A percentile compares a stretch with the other conserved stretches of the same genome.
Conservation (phyloP, 75 land plant species). For the Ceratopteris richardii region DNA sequence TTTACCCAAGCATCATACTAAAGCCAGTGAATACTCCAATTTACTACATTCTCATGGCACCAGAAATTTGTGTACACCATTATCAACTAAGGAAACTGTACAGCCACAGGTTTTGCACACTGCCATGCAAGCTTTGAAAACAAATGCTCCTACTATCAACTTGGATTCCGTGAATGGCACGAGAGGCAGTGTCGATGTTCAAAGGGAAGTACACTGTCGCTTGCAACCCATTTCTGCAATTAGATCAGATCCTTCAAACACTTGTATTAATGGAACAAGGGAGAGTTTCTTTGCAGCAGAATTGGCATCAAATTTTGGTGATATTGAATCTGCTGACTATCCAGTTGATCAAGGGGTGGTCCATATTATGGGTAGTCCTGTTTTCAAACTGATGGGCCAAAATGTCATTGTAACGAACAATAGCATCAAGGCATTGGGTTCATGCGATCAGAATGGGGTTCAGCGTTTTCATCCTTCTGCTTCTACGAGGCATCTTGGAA, state of each 20-base stretch:
- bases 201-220: too few species aligned
- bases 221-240: background rate
- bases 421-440: constrained; percentile 1
- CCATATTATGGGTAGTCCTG: constrained; percentile 33
- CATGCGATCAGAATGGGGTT: background rate
- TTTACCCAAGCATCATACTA: too few species aligned
- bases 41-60: background rate
- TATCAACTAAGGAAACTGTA: background rate
- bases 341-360: constrained; percentile 14
- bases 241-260: background rate
- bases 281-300: too few species aligned
- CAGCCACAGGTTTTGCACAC: constrained; percentile 2
- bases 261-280: background rate
- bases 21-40: too few species aligned
- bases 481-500: background rate
- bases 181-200: too few species aligned
- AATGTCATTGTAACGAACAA: constrained; percentile 56
- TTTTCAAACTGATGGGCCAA: constrained; percentile 70
- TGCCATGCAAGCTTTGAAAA: background rate
- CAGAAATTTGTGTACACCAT: background rate
- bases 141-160: too few species aligned
- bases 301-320: background rate
- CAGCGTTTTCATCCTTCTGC: background rate
- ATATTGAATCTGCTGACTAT: background rate
- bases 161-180: too few species aligned